phyloP scores from a whole-genome alignment of 441 rosid genomes.

The Euphorbia celastroides region DNA sequence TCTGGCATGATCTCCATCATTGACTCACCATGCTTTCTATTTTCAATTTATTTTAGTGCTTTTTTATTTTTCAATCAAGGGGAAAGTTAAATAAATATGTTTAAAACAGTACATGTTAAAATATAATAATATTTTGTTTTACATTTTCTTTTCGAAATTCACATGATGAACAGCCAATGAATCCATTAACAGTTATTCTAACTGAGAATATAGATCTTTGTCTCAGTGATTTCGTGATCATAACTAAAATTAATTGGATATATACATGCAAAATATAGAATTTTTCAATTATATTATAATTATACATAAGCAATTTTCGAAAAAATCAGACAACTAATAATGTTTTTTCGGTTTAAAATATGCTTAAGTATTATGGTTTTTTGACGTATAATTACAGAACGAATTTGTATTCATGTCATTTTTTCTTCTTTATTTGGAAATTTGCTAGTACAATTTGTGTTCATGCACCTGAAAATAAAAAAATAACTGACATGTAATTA shows the following conservation, averaged over 20 bases:
- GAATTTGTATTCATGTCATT: too few relatives aligned
- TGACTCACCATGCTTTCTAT: neutral
- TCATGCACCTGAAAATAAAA: constrained; percentile 3
- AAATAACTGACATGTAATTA: neutral
- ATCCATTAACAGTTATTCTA: neutral
- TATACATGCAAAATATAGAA: neutral
- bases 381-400: too few relatives aligned
- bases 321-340: too few relatives aligned
- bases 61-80: neutral
- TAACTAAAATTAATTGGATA: neutral
- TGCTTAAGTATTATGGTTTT: too few relatives aligned
- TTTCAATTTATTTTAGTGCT: neutral
- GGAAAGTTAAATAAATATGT: neutral
- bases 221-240: neutral
- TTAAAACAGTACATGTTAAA: neutral
- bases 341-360: too few relatives aligned
- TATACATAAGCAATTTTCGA: too few relatives aligned
- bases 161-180: neutral
- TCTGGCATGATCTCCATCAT: constrained; percentile 4
- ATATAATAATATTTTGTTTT: neutral
- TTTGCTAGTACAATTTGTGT: neutral
- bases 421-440: neutral
- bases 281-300: too few relatives aligned
- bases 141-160: neutral
- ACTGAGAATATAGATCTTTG: neutral